phyloP scores from a whole-genome alignment of 768 basidiomycete genomes.

The Termitomyces sp. region DNA sequence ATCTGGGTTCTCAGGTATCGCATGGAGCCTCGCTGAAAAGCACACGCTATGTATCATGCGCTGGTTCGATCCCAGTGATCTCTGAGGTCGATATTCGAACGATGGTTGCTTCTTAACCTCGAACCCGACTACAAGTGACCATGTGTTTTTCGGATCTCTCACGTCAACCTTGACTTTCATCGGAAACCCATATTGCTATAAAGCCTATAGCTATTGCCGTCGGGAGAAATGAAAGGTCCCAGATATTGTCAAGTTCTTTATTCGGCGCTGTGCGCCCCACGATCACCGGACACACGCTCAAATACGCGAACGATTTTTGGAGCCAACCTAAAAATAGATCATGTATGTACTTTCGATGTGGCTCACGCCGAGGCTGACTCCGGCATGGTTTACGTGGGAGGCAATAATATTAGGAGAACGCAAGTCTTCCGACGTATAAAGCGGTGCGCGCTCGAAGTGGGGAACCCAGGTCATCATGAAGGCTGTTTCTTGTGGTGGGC shows the following conservation, averaged over 20 bases:
- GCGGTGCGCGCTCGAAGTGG: not conserved
- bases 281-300: not conserved
- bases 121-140: not conserved
- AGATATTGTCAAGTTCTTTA: not conserved
- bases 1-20: not conserved
- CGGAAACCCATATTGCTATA: not conserved
- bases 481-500: not conserved
- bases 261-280: not conserved
- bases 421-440: not conserved
- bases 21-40: too few species aligned
- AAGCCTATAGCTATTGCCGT: not conserved
- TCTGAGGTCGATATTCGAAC: not conserved
- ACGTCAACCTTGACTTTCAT: not conserved
- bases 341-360: not conserved
- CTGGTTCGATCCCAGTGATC: not conserved
- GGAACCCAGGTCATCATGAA: conserved; percentile 5
- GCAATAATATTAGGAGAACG: not conserved
- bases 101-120: not conserved
- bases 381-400: not conserved
- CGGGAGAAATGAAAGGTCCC: not conserved
- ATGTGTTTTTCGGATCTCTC: not conserved
- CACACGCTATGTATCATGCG: not conserved
- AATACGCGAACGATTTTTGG: not conserved
- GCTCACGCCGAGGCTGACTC: not conserved
- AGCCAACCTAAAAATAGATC: conserved; percentile 4